phyloP scores from a whole-genome alignment of 176 grass and related monocot species.

The Lolium rigidum region DNA sequence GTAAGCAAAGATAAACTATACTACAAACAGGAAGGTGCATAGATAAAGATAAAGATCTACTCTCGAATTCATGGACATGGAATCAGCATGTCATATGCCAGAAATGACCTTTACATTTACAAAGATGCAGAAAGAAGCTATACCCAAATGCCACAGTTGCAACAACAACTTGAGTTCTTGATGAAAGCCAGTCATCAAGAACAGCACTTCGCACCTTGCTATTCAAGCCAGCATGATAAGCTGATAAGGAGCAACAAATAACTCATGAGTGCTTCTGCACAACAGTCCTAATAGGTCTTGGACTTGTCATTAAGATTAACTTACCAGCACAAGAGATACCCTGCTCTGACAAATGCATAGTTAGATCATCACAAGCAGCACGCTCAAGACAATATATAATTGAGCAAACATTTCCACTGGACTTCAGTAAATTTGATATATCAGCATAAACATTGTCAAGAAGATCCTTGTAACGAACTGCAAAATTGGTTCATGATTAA shows the following conservation, averaged over 20 bases:
- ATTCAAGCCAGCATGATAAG: slow-evolving; percentile 93
- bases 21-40: slow-evolving; percentile 18
- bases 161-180: slow-evolving; percentile 91
- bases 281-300: slow-evolving; percentile 32
- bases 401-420: slow-evolving; percentile 77
- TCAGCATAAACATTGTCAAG: slow-evolving; percentile 81
- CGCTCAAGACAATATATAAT: slow-evolving; percentile 98
- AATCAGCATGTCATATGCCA: slow-evolving; percentile 38
- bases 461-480: slow-evolving; percentile 99
- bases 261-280: slow-evolving; percentile 10
- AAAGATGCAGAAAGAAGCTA: slow-evolving; percentile 32
- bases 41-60: slow-evolving; percentile 16
- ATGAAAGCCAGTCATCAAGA: slow-evolving; percentile 91
- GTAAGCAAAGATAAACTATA: slow-evolving; percentile 1
- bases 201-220: slow-evolving; percentile 77
- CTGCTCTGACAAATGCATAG: slow-evolving; percentile 62
- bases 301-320: slow-evolving; percentile 38
- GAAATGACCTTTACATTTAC: slow-evolving; percentile 6
- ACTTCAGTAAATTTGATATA: slow-evolving; percentile 83
- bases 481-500: slow-evolving; percentile 47
- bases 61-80: slow-evolving; percentile 30
- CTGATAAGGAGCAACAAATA: slow-evolving; percentile 56
- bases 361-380: slow-evolving; percentile 87
- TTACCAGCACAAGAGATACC: slow-evolving; percentile 84
- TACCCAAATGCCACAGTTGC: slow-evolving; percentile 99